Percentiles rank a stretch among this genome's conserved stretches.
phyloP scores from a whole-genome alignment of 1,139 yeast genomes.

The Zhuliangozyma parablackwelliae region DNA sequence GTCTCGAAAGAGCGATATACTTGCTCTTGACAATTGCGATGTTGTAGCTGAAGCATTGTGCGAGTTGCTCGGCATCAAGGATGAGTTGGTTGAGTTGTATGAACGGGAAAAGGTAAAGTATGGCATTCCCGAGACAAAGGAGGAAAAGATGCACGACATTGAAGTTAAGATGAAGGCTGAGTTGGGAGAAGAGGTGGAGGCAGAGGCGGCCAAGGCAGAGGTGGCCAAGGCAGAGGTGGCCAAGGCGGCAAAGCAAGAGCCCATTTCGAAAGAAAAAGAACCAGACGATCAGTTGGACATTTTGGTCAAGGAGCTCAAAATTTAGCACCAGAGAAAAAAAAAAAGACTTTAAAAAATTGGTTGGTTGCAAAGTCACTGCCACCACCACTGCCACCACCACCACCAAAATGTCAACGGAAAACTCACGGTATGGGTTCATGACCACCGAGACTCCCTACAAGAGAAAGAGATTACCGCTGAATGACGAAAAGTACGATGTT shows the following conservation, averaged over 20 bases:
- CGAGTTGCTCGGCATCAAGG: slow-evolving; percentile 58
- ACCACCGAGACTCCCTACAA: slow-evolving; percentile 1
- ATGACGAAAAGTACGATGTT: slow-evolving; percentile 5
- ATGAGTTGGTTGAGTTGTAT: slow-evolving; percentile 40
- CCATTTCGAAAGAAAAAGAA: neutral
- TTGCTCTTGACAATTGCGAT: slow-evolving; percentile 64
- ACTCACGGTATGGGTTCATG: slow-evolving; percentile 5
- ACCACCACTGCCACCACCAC: too few relatives aligned
- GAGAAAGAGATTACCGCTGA: slow-evolving; percentile 1
- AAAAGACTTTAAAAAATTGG: too few relatives aligned
- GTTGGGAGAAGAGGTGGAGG: slow-evolving; percentile 4
- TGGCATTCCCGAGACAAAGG: slow-evolving; percentile 7
- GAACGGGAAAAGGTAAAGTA: slow-evolving; percentile 12
- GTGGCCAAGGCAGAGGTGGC: slow-evolving; percentile 3
- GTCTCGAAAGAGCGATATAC: slow-evolving; percentile 52
- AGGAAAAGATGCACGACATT: slow-evolving; percentile 11
- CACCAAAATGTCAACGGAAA: neutral
- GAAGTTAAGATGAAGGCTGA: slow-evolving; percentile 9
- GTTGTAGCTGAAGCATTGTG: slow-evolving; percentile 51
- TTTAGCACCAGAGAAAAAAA: neutral
- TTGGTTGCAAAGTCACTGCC: too few relatives aligned
- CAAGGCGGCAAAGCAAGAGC: neutral
- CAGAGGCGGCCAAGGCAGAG: slow-evolving; percentile 3
- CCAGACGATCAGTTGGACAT: neutral
- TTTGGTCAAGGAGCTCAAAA: slow-evolving; percentile 1